Evolutionary conservation across 163 green algal species (phyloP), one percentile per base, ranked within the genome.

Genomic region (Chloromonas sp.): DNA sequence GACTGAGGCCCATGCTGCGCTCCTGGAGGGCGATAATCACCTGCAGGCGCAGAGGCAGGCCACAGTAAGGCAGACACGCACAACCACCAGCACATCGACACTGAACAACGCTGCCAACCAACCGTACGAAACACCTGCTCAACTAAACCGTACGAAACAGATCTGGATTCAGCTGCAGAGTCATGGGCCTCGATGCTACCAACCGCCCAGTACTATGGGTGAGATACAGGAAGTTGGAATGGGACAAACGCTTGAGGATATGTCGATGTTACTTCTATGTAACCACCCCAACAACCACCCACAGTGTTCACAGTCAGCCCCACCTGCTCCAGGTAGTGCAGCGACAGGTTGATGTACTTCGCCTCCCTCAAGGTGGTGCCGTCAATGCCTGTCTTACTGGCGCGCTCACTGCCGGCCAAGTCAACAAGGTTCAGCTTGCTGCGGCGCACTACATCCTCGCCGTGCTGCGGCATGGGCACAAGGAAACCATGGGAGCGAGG

Each of bases 271-370:
- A 36, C 36, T 36, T 36, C 36, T 36, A 36, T 36, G 36, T 36
- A 36, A 36, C 36, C 0, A 36, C 36, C 36, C 36, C 36, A 36
- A 36, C 36, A 36, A 36, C 36, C 36, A 36, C 36, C 36, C 36
- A 36, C 36, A 36, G 36, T 36, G 36, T 36, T 36, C 36, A 36
- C 36, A 36, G 36, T 36, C 36, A 14, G 90, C 89, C 60, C 94
- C 11, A 89, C 87, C 79, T 97, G 94, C 88, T 98, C 96, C 89
- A 99, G 91, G 86, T 96, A 98, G 85, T 96, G 94, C 85, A 99
- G 90, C 70, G 89, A 96, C 82, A 96, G 89, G 92, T 99, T 99
- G 93, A 99, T 99, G 90, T 93, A 96, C 88, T 93, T 96, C 66
- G 96, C 96, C 89, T 99, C 94, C 36, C 86, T 89, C 79, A 95